A percentile compares a stretch with the other conserved stretches of the same genome.
Evolutionary conservation across 805 yeast genomes (phyloP).

Genomic region (Candida incommunis): DNA sequence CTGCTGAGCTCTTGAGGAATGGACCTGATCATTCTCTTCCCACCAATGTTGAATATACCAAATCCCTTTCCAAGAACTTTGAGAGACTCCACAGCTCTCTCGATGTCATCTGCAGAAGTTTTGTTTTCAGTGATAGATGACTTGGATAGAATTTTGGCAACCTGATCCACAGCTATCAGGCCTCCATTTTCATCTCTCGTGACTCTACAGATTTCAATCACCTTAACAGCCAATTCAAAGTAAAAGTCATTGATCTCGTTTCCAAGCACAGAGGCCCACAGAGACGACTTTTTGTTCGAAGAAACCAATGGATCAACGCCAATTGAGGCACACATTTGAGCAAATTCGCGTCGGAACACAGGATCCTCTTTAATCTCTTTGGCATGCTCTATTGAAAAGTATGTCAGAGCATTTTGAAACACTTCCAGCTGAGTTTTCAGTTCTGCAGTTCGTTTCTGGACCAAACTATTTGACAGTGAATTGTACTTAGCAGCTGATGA

Average conservation of each 20-base stretch:
- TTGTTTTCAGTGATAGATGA: not conserved
- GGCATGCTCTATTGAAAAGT: constrained; percentile 61
- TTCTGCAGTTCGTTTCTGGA: constrained; percentile 42
- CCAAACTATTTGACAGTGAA: constrained; percentile 35
- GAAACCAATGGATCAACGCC: constrained; percentile 69
- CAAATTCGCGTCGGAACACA: constrained; percentile 55
- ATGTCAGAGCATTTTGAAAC: constrained; percentile 63
- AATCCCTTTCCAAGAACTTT: constrained; percentile 56
- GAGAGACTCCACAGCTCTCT: constrained; percentile 38
- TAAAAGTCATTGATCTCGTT: constrained; percentile 36
- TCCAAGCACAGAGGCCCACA: constrained; percentile 23
- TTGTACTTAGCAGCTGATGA: constrained; percentile 27
- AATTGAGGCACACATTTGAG: constrained; percentile 59
- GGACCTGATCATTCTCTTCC: constrained; percentile 43
- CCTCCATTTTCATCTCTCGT: constrained; percentile 76
- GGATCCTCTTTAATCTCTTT: constrained; percentile 50
- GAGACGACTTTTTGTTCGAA: constrained; percentile 16
- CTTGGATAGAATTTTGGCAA: constrained; percentile 24
- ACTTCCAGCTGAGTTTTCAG: constrained; percentile 58
- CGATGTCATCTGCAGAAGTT: constrained; percentile 35
- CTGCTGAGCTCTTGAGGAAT: constrained; percentile 47
- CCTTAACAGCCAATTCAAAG: constrained; percentile 54
- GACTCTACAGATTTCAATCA: constrained; percentile 61
- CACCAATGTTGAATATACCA: constrained; percentile 38
- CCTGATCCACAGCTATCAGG: constrained; percentile 45